A percentile compares a stretch with the other conserved stretches of the same genome.
Evolutionary conservation across 1,284 basidiomycete species (phyloP).

Genomic region (Cutaneotrichosporon mucoides): DNA sequence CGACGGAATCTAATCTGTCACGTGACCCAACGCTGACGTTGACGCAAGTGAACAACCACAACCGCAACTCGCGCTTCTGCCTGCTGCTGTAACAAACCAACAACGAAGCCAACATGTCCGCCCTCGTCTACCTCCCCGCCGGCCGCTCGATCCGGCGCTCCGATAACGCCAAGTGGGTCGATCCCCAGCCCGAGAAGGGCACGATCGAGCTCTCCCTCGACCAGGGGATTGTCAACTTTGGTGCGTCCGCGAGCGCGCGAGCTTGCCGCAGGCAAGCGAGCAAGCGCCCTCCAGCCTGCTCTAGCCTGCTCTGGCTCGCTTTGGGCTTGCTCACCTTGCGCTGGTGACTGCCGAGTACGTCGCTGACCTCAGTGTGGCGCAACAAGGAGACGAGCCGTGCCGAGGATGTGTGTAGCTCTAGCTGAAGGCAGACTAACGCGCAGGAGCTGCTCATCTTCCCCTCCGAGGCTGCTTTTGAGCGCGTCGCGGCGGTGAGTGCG

Average conservation of each 20-base stretch:
- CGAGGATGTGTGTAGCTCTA: conserved; percentile 37
- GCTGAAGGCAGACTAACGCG: background rate
- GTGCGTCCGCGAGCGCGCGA: too few species aligned
- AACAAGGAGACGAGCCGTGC: conserved; percentile 27
- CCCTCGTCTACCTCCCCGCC: conserved; percentile 39
- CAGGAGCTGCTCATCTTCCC: conserved; percentile 49
- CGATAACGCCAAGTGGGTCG: conserved; percentile 42
- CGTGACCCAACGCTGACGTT: too few species aligned
- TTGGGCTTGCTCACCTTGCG: too few species aligned
- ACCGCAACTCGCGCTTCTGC: too few species aligned
- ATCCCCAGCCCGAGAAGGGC: conserved; percentile 46
- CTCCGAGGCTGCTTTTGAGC: conserved; percentile 45
- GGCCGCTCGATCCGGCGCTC: conserved; percentile 40
- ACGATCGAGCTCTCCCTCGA: conserved; percentile 37
- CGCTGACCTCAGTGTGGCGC: conserved; percentile 35
- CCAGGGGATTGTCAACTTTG: conserved; percentile 43
- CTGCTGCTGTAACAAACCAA: too few species aligned
- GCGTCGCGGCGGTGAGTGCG: conserved; percentile 36
- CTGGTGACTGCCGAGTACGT: background rate
- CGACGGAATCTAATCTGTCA: too few species aligned
- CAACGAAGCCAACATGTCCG: conserved; percentile 21
- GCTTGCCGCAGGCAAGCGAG: too few species aligned
- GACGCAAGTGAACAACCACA: too few species aligned
- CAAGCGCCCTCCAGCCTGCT: too few species aligned
- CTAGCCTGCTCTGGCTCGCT: too few species aligned